phyloP scores from a whole-genome alignment of 805 yeast species.

The Yarrowia yakushimensis region DNA sequence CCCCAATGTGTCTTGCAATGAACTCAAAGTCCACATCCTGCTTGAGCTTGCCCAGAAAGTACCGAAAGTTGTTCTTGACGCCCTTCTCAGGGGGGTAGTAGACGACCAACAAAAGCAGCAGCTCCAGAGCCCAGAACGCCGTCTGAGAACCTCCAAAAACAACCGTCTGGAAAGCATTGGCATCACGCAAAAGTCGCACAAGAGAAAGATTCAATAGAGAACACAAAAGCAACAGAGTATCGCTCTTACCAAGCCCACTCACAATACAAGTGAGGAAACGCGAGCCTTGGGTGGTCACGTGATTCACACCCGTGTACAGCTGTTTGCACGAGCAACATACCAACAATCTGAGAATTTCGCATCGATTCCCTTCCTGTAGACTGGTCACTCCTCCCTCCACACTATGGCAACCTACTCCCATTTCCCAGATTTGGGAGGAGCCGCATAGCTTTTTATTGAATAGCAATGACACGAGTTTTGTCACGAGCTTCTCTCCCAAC shows the following conservation, averaged over 20 bases:
- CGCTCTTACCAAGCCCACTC: not conserved
- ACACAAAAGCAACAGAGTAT: not conserved
- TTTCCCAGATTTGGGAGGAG: constrained; percentile 10
- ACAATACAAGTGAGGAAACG: constrained; percentile 8
- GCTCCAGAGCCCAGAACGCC: constrained; percentile 3
- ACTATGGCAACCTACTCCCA: constrained; percentile 16
- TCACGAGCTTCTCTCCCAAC: constrained; percentile 7
- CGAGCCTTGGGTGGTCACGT: constrained; percentile 1
- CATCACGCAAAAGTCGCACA: not conserved
- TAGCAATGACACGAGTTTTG: not conserved
- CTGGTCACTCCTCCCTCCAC: not conserved
- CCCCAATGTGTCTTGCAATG: constrained; percentile 3
- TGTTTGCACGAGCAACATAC: constrained; percentile 1
- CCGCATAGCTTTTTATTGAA: constrained; percentile 16
- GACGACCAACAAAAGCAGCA: constrained; percentile 7
- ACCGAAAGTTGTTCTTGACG: constrained; percentile 18
- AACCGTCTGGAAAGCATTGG: not conserved
- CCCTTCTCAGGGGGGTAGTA: constrained; percentile 8
- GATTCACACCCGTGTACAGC: not conserved
- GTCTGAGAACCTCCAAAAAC: constrained; percentile 1
- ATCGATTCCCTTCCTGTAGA: not conserved
- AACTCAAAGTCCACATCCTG: constrained; percentile 21
- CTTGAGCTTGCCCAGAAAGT: constrained; percentile 11
- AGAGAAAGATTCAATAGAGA: constrained; percentile 5
- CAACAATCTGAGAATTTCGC: constrained; percentile 1